These are phyloP conservation scores for Dunaliella sp. DNA, from an alignment of 139 green algal species.

Conservation along the genomic window DNA sequence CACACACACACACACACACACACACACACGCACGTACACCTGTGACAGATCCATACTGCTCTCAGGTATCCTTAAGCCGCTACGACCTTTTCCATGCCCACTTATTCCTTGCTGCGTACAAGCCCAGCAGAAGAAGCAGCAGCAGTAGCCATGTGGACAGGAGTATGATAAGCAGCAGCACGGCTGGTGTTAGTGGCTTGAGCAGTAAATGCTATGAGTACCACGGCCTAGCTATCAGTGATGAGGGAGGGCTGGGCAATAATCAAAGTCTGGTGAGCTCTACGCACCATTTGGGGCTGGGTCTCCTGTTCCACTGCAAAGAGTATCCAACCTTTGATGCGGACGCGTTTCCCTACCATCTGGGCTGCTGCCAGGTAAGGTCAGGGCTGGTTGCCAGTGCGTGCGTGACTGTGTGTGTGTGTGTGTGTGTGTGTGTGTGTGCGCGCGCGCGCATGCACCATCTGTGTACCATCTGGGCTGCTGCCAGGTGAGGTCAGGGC, in stretches of 20 bases:
- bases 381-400: neutral
- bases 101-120: neutral
- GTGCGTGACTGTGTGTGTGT: neutral
- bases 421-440: neutral
- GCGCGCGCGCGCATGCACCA: no score
- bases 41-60: neutral
- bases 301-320: neutral
- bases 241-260: no score
- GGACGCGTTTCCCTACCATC: neutral
- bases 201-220: no score
- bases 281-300: neutral
- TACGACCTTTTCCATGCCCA: neutral
- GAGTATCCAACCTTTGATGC: neutral
- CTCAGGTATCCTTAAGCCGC: neutral
- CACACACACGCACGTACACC: slow-evolving; percentile 9
- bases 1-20: slow-evolving; percentile 10
- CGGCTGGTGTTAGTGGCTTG: no score
- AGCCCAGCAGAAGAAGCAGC: no score
- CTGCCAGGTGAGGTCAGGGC: neutral
- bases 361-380: neutral
- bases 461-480: neutral
- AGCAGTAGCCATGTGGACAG: no score
- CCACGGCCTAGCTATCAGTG: no score
- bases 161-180: no score
- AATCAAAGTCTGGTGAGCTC: no score